phyloP scores from a whole-genome alignment of 371 early-diverging fungal genomes.

The Rhizopus stolonifer region DNA sequence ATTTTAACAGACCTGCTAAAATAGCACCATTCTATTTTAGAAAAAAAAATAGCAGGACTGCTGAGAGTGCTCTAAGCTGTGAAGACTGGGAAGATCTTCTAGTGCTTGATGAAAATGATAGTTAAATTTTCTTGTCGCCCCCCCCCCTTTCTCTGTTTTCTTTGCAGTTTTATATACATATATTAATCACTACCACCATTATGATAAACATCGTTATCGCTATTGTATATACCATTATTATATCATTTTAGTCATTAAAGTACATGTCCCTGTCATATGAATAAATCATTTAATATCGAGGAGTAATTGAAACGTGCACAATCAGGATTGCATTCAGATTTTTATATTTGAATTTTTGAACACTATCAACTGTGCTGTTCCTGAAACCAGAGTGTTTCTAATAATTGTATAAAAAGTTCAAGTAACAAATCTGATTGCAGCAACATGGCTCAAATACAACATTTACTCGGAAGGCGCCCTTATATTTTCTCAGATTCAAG shows the following conservation, averaged over 20 bases:
- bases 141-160: constrained; percentile 17
- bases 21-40: no score
- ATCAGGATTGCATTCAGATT: constrained; percentile 20
- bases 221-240: constrained; percentile 14
- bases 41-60: no score
- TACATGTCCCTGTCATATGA: constrained; percentile 18
- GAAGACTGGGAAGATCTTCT: constrained; percentile 21
- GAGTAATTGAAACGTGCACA: constrained; percentile 16
- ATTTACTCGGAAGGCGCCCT: constrained; percentile 2
- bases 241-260: constrained; percentile 19
- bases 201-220: no score
- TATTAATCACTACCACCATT: constrained; percentile 9
- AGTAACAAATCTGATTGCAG: constrained; percentile 11
- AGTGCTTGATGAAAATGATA: constrained; percentile 16
- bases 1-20: no score
- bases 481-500: constrained; percentile 6
- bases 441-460: constrained; percentile 4
- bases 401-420: constrained; percentile 5
- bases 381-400: constrained; percentile 7
- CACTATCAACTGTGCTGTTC: constrained; percentile 1
- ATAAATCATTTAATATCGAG: constrained; percentile 18
- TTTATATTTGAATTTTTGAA: constrained; percentile 19
- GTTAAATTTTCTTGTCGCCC: constrained; percentile 11
- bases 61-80: no score
- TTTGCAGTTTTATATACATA: constrained; percentile 19